Evolutionary conservation across 169 alveolate genomes (phyloP).

Genomic region (Cryptosporidium muris): DNA sequence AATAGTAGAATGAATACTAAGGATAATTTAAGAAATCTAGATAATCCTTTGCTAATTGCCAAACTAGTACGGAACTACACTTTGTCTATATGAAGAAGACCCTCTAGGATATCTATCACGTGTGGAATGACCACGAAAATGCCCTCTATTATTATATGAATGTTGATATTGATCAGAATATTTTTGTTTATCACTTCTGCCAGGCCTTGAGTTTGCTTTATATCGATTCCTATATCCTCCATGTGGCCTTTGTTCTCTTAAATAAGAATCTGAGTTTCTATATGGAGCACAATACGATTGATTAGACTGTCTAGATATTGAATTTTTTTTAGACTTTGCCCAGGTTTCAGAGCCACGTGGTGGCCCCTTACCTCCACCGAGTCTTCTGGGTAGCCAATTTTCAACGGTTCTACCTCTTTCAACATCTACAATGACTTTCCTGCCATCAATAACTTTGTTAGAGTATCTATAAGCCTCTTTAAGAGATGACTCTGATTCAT

Average conservation of each 20-base stretch:
- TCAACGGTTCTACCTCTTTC: slow-evolving; percentile 86
- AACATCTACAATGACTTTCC: slow-evolving; percentile 81
- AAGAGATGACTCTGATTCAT: slow-evolving; percentile 78
- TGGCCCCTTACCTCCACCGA: slow-evolving; percentile 87
- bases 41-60: too few species aligned
- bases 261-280: too few species aligned
- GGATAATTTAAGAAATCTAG: too few species aligned
- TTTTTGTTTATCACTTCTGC: slow-evolving; percentile 34
- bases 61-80: too few species aligned
- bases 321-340: too few species aligned
- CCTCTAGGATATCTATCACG: too few species aligned
- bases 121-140: too few species aligned
- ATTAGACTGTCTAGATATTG: too few species aligned
- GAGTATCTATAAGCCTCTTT: slow-evolving; percentile 79
- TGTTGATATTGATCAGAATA: slow-evolving; percentile 30
- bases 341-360: slow-evolving; percentile 25
- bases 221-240: slow-evolving; percentile 3
- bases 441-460: slow-evolving; percentile 83
- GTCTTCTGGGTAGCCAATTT: slow-evolving; percentile 84
- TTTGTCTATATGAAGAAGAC: too few species aligned
- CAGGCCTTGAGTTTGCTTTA: neutral
- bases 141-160: too few species aligned
- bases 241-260: slow-evolving; percentile 21
- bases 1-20: too few species aligned
- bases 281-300: too few species aligned